Evolutionary conservation across 805 yeast species (phyloP), one percentile per base, ranked within the genome.

Genomic region (Suhomyces emberorum): DNA sequence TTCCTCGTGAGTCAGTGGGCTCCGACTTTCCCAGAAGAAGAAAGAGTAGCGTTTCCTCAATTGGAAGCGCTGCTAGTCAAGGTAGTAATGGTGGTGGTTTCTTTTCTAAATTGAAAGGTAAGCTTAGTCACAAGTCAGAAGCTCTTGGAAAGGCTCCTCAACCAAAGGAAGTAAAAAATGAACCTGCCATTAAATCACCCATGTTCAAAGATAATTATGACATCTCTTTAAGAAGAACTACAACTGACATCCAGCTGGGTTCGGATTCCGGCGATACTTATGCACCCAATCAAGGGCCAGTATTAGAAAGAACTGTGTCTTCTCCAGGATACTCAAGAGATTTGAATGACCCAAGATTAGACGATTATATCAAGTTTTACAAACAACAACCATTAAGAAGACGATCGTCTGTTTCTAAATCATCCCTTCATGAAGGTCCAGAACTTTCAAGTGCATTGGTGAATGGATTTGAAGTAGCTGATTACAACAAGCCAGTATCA

Each of bases 91-190:
- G 64, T 1, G 29, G 37, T n/a, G 63, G 64, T 1, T 57, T 65
- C 24, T 63, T 66, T 38, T 55, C 66, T 27, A 65, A 63, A 38
- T 43, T 65, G 18, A 67, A 65, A 42, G 63, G 54, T 11, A 62
- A 57, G 39, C 27, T 39, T n/a, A 23, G 30, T 24, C 32, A 32
- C 14, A 32, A 29, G 24, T 32, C 35, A 7, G 29, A 29, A 7
- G 33, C 34, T 25, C 35, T 43, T 10, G 26, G 24, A 7, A 27
- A 29, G 4, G 33, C 34, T 25, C 35, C 44, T 10, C 25, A 28
- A 4, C 32, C 30, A 9, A n/a, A 9, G 11, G 23, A 35, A 15
- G 20, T 30, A 4, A 16, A 37, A 25, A 39, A 31, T 8, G 24
- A 34, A 2, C 34, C 40, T 5, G 23, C 35, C 3, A 30, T 32